These are phyloP conservation scores for Arctium lappa DNA, from an alignment of 129 eudicot genomes.

Conservation along the genomic window DNA sequence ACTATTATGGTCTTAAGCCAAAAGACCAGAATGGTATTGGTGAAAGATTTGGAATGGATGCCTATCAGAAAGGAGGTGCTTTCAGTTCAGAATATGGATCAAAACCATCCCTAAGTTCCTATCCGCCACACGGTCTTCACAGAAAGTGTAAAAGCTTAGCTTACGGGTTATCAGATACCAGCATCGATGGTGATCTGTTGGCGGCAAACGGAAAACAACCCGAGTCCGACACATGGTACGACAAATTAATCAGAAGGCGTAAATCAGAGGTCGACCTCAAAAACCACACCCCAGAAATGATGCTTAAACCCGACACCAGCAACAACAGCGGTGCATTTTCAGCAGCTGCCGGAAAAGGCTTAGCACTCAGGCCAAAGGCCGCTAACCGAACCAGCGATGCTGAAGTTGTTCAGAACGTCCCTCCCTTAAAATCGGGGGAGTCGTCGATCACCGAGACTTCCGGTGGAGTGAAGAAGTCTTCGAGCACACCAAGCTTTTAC, in stretches of 20 bases:
- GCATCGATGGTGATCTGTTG: constrained; percentile 3
- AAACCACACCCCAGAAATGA: constrained; percentile 51
- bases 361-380: constrained; percentile 68
- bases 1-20: constrained; percentile 68
- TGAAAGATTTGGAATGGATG: constrained; percentile 46
- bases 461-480: constrained; percentile 71
- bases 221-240: constrained; percentile 42
- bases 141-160: constrained; percentile 69
- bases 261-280: constrained; percentile 57
- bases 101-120: constrained; percentile 22
- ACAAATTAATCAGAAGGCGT: constrained; percentile 46
- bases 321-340: constrained; percentile 54
- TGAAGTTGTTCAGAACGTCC: constrained; percentile 30
- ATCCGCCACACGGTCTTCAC: constrained; percentile 52
- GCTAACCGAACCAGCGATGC: constrained; percentile 44
- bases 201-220: constrained; percentile 25
- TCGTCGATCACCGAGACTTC: constrained; percentile 25
- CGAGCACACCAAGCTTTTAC: constrained; percentile 69
- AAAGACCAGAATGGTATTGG: constrained; percentile 24
- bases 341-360: constrained; percentile 59
- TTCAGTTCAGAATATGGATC: constrained; percentile 7
- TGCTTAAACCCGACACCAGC: constrained; percentile 63
- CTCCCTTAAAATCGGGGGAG: constrained; percentile 38
- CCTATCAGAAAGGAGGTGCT: constrained; percentile 1
- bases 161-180: constrained; percentile 30